Base-by-base conservation (phyloP, 495 filamentous ascomycete genomes). In the Daldinia vernicosa region DNA sequence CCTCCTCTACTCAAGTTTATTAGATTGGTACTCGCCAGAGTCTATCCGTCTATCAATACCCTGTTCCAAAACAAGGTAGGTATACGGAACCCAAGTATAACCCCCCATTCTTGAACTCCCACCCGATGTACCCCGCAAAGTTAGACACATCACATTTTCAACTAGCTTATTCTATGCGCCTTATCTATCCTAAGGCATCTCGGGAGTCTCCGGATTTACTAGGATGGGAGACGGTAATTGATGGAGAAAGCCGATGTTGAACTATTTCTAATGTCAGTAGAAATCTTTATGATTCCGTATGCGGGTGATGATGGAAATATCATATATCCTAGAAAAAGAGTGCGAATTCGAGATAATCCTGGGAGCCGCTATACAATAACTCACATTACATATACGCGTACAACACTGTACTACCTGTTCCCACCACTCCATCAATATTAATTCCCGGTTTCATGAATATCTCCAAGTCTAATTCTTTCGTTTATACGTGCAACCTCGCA, bases 401-500 rank as follows among this genome's bases (percentile, higher is more conserved):
- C 19, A 47, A 47, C 22, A 24, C 19, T 47, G 43, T 47, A 47
- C 43, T 4, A 11, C 3, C 15, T 22, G 2, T 47, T 47, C 19
- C 19, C 19, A 47, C 8, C 8, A 24, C 11, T 24, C 3, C 19
- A 47, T 14, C 3, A 47, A 47, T 11, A 47, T 47, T 47, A 47
- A 24, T 47, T 22, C 3, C 43, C 40, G 19, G 43, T 22, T 24
- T 47, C 19, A 47, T 11, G 17, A 9, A 19, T 24, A 19, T 24
- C 43, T 47, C 43, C 17, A 47, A 47, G 3, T 47, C 19, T 7
- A 11, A 22, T 47, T 12, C 43, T 47, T 47, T 11, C 43, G 14
- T 65, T 61, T 30, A 43, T 6, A 53, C 30, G 17, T 22, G 30
- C 27, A 57, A 53, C 61, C 81, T 77, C 27, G 81, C 33, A 35